Base-by-base conservation (phyloP, 352 stramenopile species). In the Pythium aristosporum region DNA sequence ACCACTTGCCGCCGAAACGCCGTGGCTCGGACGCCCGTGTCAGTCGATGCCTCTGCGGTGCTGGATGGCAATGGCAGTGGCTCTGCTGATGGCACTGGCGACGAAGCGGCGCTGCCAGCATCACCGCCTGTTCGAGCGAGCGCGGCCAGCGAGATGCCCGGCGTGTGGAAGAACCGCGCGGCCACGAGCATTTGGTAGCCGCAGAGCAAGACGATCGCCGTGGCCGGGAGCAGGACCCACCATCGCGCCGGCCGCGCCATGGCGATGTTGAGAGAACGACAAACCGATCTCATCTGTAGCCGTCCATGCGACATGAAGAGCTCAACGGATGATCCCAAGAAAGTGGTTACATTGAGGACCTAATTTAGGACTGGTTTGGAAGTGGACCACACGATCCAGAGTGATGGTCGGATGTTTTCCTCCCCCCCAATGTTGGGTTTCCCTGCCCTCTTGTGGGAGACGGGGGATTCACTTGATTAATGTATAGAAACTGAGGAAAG, bases 171-270 rank as follows among this genome's bases (percentile, higher is more conserved):
- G 53, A 70, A 56, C 28, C 56, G 42, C 32, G 56, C 48, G 49
- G 65, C 51, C 1, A 65, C 52, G 21, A 65, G 49, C 49, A 61
- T 59, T 55, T 70, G 56, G 37, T 70, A 70, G 11, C 5, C 39
- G 44, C 51, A 63, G 16, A 66, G 47, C 32, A 66, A 10, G 12
- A 57, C 59, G 56, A 65, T 66, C 20, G 44, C 34, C 12, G 51
- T 7, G 16, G 43, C 57, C 0, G 54, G 60, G n/a, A 72, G 39
- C 15, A 72, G 53, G 53, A 68, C 7, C 59, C 52, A 68, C 30
- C 18, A 20, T 9, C 43, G 51, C 41, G 34, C 8, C 1, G 28
- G 20, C 15, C 37, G 57, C 13, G 13, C n/a, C 15, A 18, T 50
- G 1, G 44, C 5, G n/a, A 30, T 32, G n/a, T 4, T 50, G 44